phyloP scores from a whole-genome alignment of 768 basidiomycete species.

The Pulveroboletus sp. region DNA sequence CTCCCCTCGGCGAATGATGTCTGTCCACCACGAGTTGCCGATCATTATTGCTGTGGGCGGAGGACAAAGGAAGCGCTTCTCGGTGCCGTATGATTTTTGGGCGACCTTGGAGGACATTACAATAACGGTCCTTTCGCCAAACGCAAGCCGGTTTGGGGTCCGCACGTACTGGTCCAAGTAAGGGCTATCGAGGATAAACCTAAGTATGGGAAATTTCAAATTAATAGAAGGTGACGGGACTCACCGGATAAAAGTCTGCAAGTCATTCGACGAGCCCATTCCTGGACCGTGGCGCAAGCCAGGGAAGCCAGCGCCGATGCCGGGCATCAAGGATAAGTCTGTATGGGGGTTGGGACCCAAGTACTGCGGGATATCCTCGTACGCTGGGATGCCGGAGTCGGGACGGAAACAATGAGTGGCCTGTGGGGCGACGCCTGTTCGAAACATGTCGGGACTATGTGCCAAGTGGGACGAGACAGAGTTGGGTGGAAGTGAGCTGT shows the following conservation, averaged over 20 bases:
- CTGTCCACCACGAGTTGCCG: constrained; percentile 93
- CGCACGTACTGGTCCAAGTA: constrained; percentile 83
- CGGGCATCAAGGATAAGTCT: constrained; percentile 58
- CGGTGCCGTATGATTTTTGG: constrained; percentile 95
- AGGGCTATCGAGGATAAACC: constrained; percentile 43
- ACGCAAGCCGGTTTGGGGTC: constrained; percentile 78
- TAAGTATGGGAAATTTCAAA: constrained; percentile 14
- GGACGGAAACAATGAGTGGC: constrained; percentile 59
- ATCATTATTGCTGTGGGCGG: constrained; percentile 93
- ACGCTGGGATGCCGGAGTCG: constrained; percentile 46
- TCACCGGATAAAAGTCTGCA: constrained; percentile 78
- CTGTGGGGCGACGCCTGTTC: constrained; percentile 60
- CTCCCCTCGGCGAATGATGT: constrained; percentile 68
- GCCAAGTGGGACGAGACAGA: constrained; percentile 48
- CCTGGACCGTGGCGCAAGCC: constrained; percentile 58
- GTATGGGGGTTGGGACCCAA: constrained; percentile 45
- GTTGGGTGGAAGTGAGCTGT: constrained; percentile 35
- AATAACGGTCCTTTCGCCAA: constrained; percentile 90
- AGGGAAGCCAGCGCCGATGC: constrained; percentile 57
- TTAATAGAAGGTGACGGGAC: constrained; percentile 16
- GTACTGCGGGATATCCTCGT: constrained; percentile 59
- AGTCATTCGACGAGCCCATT: constrained; percentile 61
- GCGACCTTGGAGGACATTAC: constrained; percentile 98
- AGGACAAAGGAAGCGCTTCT: constrained; percentile 92
- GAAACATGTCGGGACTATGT: constrained; percentile 53